A percentile compares a stretch with the other conserved stretches of the same genome.
phyloP scores from a whole-genome alignment of 2,329 filamentous ascomycete species.

The Truncatella angustata region DNA sequence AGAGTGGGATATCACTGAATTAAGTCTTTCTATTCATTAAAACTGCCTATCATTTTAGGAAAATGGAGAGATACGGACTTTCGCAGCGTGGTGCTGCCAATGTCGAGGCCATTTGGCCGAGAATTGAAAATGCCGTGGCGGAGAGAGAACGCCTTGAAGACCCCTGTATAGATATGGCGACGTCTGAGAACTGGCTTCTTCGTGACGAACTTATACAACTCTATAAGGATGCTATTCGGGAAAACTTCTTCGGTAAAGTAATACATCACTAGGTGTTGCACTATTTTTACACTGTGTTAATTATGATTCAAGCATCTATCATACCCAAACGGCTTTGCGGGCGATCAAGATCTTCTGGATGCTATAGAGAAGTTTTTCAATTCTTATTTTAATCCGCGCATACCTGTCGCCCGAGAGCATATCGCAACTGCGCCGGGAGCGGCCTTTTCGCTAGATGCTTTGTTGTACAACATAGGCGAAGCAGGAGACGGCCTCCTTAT shows the following conservation, averaged over 20 bases:
- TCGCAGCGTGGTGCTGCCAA: conserved; percentile 11
- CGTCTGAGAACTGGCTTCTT: conserved; percentile 14
- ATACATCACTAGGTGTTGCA: background rate
- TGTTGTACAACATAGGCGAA: background rate
- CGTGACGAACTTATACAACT: conserved; percentile 11
- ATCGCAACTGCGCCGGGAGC: background rate
- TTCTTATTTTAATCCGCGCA: background rate
- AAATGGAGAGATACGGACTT: conserved; percentile 7
- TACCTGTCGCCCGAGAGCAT: background rate
- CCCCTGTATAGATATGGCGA: conserved; percentile 11
- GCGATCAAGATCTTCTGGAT: conserved; percentile 6
- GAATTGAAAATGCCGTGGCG: conserved; percentile 11
- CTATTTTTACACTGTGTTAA: background rate
- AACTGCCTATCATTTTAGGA: background rate
- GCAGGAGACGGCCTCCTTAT: conserved; percentile 1
- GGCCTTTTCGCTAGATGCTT: background rate
- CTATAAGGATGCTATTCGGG: conserved; percentile 10
- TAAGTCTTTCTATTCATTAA: background rate
- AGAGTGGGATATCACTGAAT: background rate
- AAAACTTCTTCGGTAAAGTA: conserved; percentile 3
- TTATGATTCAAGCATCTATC: conserved; percentile 13
- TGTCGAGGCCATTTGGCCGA: conserved; percentile 12
- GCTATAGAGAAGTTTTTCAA: background rate
- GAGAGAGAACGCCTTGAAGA: conserved; percentile 4
- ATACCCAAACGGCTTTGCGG: conserved; percentile 13